Evolutionary conservation across 306 rosid species (phyloP), one percentile per base, ranked within the genome.

Genomic region (Arachis hypogaea): DNA sequence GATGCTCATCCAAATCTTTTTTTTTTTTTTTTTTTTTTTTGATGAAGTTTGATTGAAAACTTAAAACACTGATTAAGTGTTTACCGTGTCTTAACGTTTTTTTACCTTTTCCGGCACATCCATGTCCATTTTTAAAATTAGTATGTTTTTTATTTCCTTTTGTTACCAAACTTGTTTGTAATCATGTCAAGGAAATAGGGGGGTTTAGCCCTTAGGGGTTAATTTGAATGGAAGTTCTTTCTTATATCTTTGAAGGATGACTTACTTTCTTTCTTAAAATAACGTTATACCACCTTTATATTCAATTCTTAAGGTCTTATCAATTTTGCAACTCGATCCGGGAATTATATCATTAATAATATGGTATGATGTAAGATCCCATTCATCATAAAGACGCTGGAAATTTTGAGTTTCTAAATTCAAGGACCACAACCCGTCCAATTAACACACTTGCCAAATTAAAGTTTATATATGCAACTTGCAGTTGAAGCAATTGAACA

Each of bases 381-480:
- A 5, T 22, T 22, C 28, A 46, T 3, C 9, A 46, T 10, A 11
- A 46, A 0, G 4, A 10, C 51, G 11, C 51, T 7, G 4, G 51
- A 10, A 8, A 3, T 12, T 18, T 42, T 33, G 3, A 33, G 38
- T 33, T 33, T 57, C 63, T 45, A 16, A 42, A 42, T 9, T 61
- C 36, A 51, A 69, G 59, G 18, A 43, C 45, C 49, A 14, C 4
- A 47, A 67, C 11, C 43, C 51, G 47, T 76, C 50, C 44, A 18
- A 7, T 66, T 57, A 66, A 40, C 3, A 33, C 38, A 33, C 4
- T 18, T 45, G 38, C 62, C 66, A 63, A 71, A 43, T 43, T 7
- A 5, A 43, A 43, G 9, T 59, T 65, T 65, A 50, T 76, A 16
- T 47, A 16, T 47, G 59, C 61, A 43, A 47, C 52, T 60, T 60